These are phyloP conservation scores for Camelina laxa DNA, from an alignment of 345 rosid genomes.

Conservation along the genomic window DNA sequence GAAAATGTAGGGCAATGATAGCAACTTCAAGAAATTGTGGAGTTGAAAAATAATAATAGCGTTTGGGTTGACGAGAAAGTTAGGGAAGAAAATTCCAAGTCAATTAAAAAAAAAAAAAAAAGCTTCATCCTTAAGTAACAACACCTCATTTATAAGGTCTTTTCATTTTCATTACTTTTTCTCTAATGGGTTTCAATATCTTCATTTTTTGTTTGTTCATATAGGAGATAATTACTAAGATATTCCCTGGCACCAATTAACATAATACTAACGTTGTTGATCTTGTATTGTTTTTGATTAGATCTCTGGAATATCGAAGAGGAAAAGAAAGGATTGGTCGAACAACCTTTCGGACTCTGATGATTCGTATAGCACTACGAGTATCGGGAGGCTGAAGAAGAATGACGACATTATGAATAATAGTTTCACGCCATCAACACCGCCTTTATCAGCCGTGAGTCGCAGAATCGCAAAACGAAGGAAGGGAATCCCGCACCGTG, in stretches of 20 bases:
- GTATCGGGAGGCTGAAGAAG: slow-evolving; percentile 56
- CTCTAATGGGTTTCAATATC: slow-evolving; percentile 12
- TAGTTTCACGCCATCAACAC: slow-evolving; percentile 84
- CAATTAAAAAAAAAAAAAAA: neutral
- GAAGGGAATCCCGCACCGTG: slow-evolving; percentile 93
- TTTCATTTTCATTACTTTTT: slow-evolving; percentile 26
- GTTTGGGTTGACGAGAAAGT: slow-evolving; percentile 44
- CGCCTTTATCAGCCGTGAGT: slow-evolving; percentile 66
- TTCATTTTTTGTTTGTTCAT: slow-evolving; percentile 18
- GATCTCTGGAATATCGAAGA: slow-evolving; percentile 75
- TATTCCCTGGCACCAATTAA: neutral
- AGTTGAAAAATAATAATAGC: slow-evolving; percentile 17
- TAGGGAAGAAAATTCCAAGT: slow-evolving; percentile 37
- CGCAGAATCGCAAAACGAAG: slow-evolving; percentile 71
- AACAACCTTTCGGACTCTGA: slow-evolving; percentile 65
- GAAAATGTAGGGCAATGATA: slow-evolving; percentile 41
- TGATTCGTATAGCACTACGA: slow-evolving; percentile 73
- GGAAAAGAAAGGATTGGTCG: slow-evolving; percentile 53
- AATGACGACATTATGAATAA: slow-evolving; percentile 41
- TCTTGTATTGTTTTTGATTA: slow-evolving; percentile 20
- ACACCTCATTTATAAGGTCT: slow-evolving; percentile 22
- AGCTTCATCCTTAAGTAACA: slow-evolving; percentile 36
- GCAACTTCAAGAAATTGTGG: slow-evolving; percentile 38
- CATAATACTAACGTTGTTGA: neutral
- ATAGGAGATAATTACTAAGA: neutral